Evolutionary conservation across 2,329 filamentous ascomycete genomes (phyloP), one percentile per base, ranked within the genome.

Genomic region (Fonsecaea monophora): DNA sequence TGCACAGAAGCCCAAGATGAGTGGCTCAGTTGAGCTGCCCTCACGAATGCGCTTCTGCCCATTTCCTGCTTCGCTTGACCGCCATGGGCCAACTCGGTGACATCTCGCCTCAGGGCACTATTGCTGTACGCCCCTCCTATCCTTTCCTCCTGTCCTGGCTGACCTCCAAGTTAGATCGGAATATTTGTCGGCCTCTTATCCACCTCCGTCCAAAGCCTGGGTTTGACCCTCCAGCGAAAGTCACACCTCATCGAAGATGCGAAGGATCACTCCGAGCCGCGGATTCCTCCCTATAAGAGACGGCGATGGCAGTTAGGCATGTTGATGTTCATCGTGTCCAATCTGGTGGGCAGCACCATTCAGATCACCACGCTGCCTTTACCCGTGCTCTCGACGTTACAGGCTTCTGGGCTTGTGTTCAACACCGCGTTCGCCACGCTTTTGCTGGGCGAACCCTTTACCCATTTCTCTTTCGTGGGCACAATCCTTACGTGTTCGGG

Each of bases 231-330:
- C 32, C 95, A 99, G 81, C 92, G 95, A 78, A 98, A 99, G 81
- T 98, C 95, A 70, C 95, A 99, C 81, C 90, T 99, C 73, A 89
- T 98, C 76, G 95, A 99, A 83, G 95, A 99, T 82, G 92, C 96
- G 82, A 97, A 97, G 79, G 87, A 88, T 60, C 83, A 85, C 35
- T 90, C 92, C 77, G 88, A 95, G 80, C 83, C 89, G 67, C 89
- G 91, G 73, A 86, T 94, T 68, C 94, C 95, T 53, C 92, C 95
- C 4, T 96, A 97, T 80, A 90, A 90, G 76, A 87, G 95, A 75
- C 87, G 94, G 75, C 87, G 93, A 85, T 99, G 95, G 95, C 95
- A 97, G 86, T 83, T 86, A 72, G 95, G 95, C 65, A 98, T 99
- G 94, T 88, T 89, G 76, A 95, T 99, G 89, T 99, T 99, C 80